Conservation (phyloP, 352 stramenopile genomes). For the Globisporangium canariense region DNA sequence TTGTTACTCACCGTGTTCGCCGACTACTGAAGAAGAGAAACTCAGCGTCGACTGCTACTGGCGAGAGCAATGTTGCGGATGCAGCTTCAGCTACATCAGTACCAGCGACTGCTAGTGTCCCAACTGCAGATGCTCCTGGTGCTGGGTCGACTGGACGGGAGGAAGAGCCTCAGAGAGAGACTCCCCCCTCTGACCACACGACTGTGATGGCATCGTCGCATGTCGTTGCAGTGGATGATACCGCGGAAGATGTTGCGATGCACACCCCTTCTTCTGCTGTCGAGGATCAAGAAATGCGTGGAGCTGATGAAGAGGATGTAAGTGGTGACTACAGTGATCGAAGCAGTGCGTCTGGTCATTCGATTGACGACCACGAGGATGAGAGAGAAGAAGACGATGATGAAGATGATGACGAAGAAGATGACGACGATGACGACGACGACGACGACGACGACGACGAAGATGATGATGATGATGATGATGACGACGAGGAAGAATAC, state of each 20-base stretch:
- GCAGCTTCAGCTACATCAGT: neutral
- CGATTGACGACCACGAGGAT: conserved; percentile 33
- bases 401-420: conserved; percentile 23
- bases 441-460: conserved; percentile 59
- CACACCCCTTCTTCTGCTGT: conserved; percentile 39
- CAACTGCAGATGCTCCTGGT: neutral
- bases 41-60: conserved; percentile 7
- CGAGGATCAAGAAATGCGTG: conserved; percentile 59
- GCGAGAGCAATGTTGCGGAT: neutral
- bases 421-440: conserved; percentile 63
- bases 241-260: conserved; percentile 66
- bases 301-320: conserved; percentile 36
- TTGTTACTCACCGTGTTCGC: conserved; percentile 70
- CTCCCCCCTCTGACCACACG: neutral
- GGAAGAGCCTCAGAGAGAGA: neutral
- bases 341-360: conserved; percentile 57
- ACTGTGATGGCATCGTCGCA: neutral
- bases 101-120: neutral
- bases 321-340: conserved; percentile 57
- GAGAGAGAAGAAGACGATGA: conserved; percentile 25
- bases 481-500: conserved; percentile 55
- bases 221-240: conserved; percentile 11
- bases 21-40: conserved; percentile 65
- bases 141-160: neutral
- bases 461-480: conserved; percentile 56